phyloP scores from a whole-genome alignment of 495 filamentous ascomycete species.

The Friedmanniomyces simplex region DNA sequence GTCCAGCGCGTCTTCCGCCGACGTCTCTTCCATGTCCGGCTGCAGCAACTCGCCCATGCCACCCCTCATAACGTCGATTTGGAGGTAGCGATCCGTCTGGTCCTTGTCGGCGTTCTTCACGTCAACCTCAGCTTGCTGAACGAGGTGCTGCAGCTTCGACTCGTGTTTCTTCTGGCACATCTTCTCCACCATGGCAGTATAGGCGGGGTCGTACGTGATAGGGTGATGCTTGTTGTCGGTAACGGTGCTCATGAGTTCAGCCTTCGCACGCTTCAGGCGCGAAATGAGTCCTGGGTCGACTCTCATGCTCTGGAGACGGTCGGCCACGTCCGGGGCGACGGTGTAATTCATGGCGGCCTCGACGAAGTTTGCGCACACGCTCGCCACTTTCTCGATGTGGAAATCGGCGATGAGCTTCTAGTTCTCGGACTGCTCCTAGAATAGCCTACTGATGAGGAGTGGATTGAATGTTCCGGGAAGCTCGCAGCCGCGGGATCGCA shows the following conservation, averaged over 20 bases:
- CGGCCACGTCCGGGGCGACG: slow-evolving; percentile 12
- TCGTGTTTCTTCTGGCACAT: neutral
- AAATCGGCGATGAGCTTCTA: slow-evolving; percentile 36
- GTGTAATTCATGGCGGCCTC: slow-evolving; percentile 8
- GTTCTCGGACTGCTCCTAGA: slow-evolving; percentile 38
- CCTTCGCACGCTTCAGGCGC: slow-evolving; percentile 1
- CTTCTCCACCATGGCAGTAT: slow-evolving; percentile 3
- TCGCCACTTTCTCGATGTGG: slow-evolving; percentile 23
- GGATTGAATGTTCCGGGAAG: slow-evolving; percentile 47
- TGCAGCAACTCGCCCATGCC: neutral
- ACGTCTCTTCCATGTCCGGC: slow-evolving; percentile 14
- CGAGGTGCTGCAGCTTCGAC: neutral
- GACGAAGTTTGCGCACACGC: slow-evolving; percentile 21
- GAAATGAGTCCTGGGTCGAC: slow-evolving; percentile 7
- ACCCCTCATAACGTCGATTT: neutral
- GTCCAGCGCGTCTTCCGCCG: slow-evolving; percentile 15
- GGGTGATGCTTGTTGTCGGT: slow-evolving; percentile 7
- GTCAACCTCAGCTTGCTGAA: neutral
- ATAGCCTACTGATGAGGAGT: slow-evolving; percentile 41
- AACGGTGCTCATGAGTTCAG: slow-evolving; percentile 5
- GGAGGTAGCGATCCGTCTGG: neutral
- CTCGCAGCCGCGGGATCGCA: slow-evolving; percentile 36
- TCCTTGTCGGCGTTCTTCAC: neutral
- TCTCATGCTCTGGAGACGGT: slow-evolving; percentile 3
- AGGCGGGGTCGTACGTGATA: slow-evolving; percentile 15